Conservation (phyloP, 495 filamentous ascomycete species). For the Aspergillus affinis region DNA sequence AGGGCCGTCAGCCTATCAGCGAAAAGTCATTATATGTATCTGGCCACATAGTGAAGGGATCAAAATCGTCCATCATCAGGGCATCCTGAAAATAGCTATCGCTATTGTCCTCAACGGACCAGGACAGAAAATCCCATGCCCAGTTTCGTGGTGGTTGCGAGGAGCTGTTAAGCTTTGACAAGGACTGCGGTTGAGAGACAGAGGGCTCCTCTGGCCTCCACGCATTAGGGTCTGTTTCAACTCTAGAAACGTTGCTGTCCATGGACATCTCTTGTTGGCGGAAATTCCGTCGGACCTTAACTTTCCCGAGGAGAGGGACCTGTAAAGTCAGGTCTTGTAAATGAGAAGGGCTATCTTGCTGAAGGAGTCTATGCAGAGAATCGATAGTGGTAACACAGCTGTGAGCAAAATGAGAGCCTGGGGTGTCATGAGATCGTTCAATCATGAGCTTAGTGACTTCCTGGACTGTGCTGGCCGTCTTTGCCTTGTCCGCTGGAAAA, state of each 20-base stretch:
- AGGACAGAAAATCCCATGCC: constrained; percentile 13
- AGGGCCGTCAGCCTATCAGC: neutral
- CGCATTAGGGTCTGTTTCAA: neutral
- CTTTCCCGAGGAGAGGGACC: constrained; percentile 27
- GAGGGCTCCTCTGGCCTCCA: neutral
- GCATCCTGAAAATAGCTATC: constrained; percentile 11
- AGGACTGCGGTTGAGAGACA: neutral
- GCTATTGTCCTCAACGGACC: constrained; percentile 13
- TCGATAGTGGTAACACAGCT: constrained; percentile 17
- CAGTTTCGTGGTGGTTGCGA: neutral
- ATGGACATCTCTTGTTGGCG: neutral
- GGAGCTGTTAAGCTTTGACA: neutral
- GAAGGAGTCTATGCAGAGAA: constrained; percentile 21
- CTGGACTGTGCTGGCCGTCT: constrained; percentile 4
- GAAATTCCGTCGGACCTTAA: constrained; percentile 26
- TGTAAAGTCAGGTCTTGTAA: constrained; percentile 20
- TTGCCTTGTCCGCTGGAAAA: constrained; percentile 12
- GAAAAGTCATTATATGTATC: neutral
- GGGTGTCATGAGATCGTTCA: constrained; percentile 12
- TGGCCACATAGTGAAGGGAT: neutral
- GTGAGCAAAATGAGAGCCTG: constrained; percentile 18
- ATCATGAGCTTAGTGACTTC: constrained; percentile 20
- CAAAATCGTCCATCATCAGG: constrained; percentile 7
- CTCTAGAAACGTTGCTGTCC: neutral
- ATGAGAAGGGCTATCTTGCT: constrained; percentile 10